Evolutionary conservation across 2,329 filamentous ascomycete genomes (phyloP).

Genomic region (Alternaria alternata): DNA sequence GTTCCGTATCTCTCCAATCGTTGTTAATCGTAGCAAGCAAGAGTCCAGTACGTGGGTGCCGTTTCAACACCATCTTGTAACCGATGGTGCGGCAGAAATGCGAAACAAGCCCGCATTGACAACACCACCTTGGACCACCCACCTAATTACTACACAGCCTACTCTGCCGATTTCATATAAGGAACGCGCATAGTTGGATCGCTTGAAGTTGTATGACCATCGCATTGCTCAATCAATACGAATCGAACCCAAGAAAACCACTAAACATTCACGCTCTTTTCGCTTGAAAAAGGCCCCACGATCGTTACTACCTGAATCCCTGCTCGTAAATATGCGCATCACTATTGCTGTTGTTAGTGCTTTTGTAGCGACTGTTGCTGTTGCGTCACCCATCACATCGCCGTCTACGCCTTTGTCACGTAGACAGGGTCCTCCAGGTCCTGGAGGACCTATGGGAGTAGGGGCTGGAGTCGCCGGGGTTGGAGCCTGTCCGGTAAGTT

Average conservation of each 20-base stretch:
- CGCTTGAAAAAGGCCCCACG: constrained; percentile 13
- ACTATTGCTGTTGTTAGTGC: constrained; percentile 22
- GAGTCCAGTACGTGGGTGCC: constrained; percentile 1
- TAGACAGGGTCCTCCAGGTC: constrained; percentile 7
- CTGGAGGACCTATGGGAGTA: constrained; percentile 4
- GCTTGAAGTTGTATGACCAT: background rate
- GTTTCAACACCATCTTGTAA: constrained; percentile 29
- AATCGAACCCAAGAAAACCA: background rate
- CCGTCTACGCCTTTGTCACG: constrained; percentile 8
- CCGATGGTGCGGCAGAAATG: constrained; percentile 27
- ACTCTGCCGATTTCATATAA: constrained; percentile 1
- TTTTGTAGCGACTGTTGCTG: constrained; percentile 20
- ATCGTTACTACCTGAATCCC: constrained; percentile 9
- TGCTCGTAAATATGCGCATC: constrained; percentile 24
- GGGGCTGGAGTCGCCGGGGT: constrained; percentile 25
- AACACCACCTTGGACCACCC: constrained; percentile 7
- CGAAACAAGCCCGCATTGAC: constrained; percentile 25
- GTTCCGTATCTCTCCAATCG: background rate
- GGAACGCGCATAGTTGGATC: background rate
- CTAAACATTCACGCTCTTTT: background rate
- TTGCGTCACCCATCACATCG: constrained; percentile 32
- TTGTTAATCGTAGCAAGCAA: background rate
- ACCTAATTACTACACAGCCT: constrained; percentile 2
- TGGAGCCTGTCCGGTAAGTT: constrained; percentile 38
- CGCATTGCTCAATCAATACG: constrained; percentile 2